Base-by-base conservation (phyloP, 225 moss, liverwort and hornwort species). In the Thuidium tamariscinum region DNA sequence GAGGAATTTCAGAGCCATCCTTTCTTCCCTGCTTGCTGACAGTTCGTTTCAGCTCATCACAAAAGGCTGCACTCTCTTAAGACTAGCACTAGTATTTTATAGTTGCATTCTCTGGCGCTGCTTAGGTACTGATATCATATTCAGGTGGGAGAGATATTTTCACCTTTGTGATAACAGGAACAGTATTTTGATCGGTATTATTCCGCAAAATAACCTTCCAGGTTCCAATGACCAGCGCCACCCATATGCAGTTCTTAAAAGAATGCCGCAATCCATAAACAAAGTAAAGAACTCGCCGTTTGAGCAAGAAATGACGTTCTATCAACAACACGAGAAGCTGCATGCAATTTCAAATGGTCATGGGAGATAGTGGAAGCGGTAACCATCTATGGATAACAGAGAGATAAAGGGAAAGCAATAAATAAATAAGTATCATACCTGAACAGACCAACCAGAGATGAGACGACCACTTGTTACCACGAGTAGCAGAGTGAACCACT, bases 161-260 rank as follows among this genome's bases (percentile, higher is more conserved):
- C 83, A 88, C 90, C 94, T 97, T 95, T 74, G 98, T 98, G 86
- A 98, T 95, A 73, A 95, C 95, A 81, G 95, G 91, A 75, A 96
- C 92, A 72, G 91, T 94, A 37, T 93, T 90, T 69, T 92, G 81
- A 88, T 95, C 91, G n/a, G 93, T 93, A 46, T 92, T 92, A 83
- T 97, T 89, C 85, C 94, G 93, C 81, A 99, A 92, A 29, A 99
- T 94, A 46, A 95, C 90, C 92, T 99, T 97, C 99, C 99, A 99
- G 32, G 96, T 95, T 57, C 96, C 97, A 87, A 97, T 97, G 62
- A 99, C 97, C 70, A 97, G 92, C 23, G 97, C 96, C 90, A 99
- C 92, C 99, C 99, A 99, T 69, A 99, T 93, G 87, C 96, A 97
- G 84, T 99, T 97, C 89, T 97, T 97, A 88, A 99, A 97, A 39